Conservation (phyloP, 805 yeast genomes). For the Candida boleticola region DNA sequence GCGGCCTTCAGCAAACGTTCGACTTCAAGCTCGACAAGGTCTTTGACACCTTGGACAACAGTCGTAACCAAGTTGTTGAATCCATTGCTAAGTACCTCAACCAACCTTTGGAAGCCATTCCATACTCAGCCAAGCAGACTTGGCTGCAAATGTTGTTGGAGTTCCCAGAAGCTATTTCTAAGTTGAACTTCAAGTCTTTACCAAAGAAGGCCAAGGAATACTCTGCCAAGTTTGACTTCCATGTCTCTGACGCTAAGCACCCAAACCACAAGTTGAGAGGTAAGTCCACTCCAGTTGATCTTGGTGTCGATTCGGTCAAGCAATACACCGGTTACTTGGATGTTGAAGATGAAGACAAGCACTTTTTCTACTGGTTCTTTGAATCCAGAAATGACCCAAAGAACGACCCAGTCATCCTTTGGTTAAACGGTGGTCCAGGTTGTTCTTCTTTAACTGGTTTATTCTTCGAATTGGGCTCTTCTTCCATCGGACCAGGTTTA, state of each 20-base stretch:
- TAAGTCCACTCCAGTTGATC: constrained; percentile 54
- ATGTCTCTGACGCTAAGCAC: constrained; percentile 35
- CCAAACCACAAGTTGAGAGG: constrained; percentile 59
- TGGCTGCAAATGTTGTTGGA: constrained; percentile 65
- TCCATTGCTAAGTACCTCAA: constrained; percentile 52
- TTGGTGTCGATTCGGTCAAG: constrained; percentile 79
- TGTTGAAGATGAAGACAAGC: constrained; percentile 64
- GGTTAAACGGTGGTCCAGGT: constrained; percentile 36
- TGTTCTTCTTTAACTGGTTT: constrained; percentile 29
- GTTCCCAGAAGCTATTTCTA: constrained; percentile 55
- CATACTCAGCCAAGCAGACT: constrained; percentile 46
- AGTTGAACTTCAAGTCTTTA: constrained; percentile 47
- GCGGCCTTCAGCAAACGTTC: constrained; percentile 4
- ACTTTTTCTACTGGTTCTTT: constrained; percentile 31
- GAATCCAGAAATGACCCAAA: constrained; percentile 33
- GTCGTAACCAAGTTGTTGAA: constrained; percentile 33
- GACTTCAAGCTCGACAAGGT: constrained; percentile 6
- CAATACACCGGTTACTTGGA: constrained; percentile 88
- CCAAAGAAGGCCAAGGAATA: constrained; percentile 45
- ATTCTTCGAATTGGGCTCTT: constrained; percentile 31
- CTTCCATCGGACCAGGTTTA: constrained; percentile 19
- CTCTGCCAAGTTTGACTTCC: constrained; percentile 30
- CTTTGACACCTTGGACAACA: constrained; percentile 12
- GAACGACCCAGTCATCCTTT: constrained; percentile 28
- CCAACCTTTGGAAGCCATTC: constrained; percentile 47